A percentile compares a stretch with the other conserved stretches of the same genome.
Evolutionary conservation across 176 grass and related monocot genomes (phyloP).

Genomic region (Secale cereale): DNA sequence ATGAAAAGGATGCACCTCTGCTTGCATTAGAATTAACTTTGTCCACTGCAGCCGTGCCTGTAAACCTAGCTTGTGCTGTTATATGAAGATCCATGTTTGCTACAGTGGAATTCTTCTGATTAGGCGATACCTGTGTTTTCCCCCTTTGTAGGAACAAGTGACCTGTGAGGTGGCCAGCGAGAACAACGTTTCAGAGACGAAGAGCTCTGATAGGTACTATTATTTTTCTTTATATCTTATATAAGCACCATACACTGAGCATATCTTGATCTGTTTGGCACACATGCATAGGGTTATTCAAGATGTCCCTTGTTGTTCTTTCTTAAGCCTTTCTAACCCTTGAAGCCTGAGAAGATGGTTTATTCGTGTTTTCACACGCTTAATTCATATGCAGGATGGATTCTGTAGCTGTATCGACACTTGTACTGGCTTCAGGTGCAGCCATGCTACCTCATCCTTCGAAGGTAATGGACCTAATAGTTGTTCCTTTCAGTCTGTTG

Average conservation of each 20-base stretch:
- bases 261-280: conserved; percentile 5
- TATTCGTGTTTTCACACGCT: background rate
- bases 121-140: background rate
- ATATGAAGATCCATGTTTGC: background rate
- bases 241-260: background rate
- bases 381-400: conserved; percentile 41
- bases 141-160: conserved; percentile 38
- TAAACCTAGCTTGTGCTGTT: conserved; percentile 6
- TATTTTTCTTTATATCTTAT: conserved; percentile 6
- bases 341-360: background rate
- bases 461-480: conserved; percentile 49
- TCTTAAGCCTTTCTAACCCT: background rate
- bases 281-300: background rate
- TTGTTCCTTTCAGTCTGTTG: background rate
- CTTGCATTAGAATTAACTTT: background rate
- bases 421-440: conserved; percentile 74
- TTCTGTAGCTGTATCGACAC: conserved; percentile 33
- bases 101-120: background rate
- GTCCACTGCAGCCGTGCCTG: background rate
- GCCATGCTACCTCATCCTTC: conserved; percentile 93
- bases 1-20: background rate
- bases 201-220: conserved; percentile 46
- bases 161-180: conserved; percentile 24
- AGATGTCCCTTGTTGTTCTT: background rate
- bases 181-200: conserved; percentile 23